Conservation (phyloP, 2,329 filamentous ascomycete genomes). For the Ophiostoma fasciatum region DNA sequence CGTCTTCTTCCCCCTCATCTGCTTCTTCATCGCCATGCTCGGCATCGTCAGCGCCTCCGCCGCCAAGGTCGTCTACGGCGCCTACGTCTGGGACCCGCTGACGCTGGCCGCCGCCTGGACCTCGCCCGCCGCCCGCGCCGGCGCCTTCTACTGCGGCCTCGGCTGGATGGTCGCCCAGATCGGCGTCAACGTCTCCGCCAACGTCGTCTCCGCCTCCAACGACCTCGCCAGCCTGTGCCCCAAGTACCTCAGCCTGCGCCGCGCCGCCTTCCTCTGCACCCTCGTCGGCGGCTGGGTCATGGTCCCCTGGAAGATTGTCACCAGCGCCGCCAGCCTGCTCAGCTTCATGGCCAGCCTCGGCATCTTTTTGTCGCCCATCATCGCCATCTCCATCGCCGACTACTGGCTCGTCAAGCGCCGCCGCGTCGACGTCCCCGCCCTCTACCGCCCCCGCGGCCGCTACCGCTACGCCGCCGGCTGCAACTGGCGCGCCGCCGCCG, state of each 20-base stretch:
- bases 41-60: conserved; percentile 41
- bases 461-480: conserved; percentile 24
- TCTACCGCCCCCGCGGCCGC: conserved; percentile 23
- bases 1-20: conserved; percentile 24
- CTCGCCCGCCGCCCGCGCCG: conserved; percentile 25
- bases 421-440: conserved; percentile 9
- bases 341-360: conserved; percentile 47
- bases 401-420: conserved; percentile 13
- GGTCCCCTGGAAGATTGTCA: conserved; percentile 51
- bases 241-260: conserved; percentile 33
- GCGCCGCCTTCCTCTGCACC: conserved; percentile 40
- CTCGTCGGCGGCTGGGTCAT: conserved; percentile 22
- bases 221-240: conserved; percentile 25
- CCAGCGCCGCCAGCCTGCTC: conserved; percentile 40
- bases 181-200: conserved; percentile 41
- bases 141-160: conserved; percentile 23
- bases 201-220: conserved; percentile 37
- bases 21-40: conserved; percentile 26
- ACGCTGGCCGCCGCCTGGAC: conserved; percentile 29
- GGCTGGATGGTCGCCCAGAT: conserved; percentile 38
- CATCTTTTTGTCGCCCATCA: conserved; percentile 49
- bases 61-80: conserved; percentile 25
- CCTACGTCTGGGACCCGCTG: conserved; percentile 32
- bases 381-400: conserved; percentile 17
- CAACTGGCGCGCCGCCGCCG: conserved; percentile 11